Conservation (phyloP, 495 filamentous ascomycete genomes). For the Neurospora intermedia region DNA sequence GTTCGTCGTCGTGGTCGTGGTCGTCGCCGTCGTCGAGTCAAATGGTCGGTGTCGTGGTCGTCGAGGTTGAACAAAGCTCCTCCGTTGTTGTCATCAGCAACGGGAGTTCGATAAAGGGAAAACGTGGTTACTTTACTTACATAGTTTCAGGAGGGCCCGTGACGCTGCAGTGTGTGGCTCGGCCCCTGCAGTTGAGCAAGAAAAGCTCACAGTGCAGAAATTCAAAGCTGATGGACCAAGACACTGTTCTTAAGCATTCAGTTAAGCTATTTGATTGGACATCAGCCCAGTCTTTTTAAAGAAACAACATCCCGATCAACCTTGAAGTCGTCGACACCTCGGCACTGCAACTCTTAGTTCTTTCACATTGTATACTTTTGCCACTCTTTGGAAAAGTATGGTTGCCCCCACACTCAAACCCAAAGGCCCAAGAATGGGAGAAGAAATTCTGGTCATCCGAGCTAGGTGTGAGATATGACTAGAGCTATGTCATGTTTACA, state of each 20-base stretch:
- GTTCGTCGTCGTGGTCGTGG: background rate
- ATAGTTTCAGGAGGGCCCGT: constrained; percentile 9
- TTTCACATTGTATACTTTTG: background rate
- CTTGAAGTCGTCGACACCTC: background rate
- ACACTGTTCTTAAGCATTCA: background rate
- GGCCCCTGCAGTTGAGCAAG: constrained; percentile 3
- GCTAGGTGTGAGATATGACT: background rate
- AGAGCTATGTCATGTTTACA: background rate
- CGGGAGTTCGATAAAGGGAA: constrained; percentile 8
- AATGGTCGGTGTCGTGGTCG: background rate
- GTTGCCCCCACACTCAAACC: background rate
- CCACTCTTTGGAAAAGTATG: background rate
- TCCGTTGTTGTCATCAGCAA: background rate
- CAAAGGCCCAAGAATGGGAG: background rate
- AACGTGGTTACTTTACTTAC: constrained; percentile 14
- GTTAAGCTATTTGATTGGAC: background rate
- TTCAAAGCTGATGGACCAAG: background rate
- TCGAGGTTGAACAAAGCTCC: background rate
- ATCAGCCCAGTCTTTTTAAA: background rate
- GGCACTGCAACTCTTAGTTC: background rate
- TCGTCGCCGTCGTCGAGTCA: background rate
- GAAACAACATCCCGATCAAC: background rate
- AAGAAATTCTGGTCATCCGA: background rate
- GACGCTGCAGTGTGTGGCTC: background rate
- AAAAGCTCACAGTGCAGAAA: constrained; percentile 2